Conservation (phyloP, 257 asterid species). For the Nicotiana tomentosiformis region DNA sequence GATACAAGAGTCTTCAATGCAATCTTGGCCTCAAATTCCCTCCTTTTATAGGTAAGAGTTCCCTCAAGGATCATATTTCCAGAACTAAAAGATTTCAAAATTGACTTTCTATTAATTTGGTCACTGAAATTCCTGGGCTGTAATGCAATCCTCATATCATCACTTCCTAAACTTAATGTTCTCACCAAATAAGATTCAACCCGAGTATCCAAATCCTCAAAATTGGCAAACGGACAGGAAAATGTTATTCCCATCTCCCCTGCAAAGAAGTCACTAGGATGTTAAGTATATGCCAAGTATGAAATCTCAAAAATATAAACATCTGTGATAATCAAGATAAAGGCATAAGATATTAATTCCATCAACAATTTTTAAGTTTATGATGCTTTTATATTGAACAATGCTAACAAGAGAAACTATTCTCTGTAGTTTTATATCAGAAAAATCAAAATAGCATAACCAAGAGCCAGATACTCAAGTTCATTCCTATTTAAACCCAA, state of each 20-base stretch:
- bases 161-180: conserved; percentile 33
- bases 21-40: conserved; percentile 42
- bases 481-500: background rate
- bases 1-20: conserved; percentile 24
- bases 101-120: conserved; percentile 22
- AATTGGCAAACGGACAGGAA: conserved; percentile 29
- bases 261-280: conserved; percentile 10
- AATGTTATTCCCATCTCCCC: conserved; percentile 58
- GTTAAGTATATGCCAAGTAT: background rate
- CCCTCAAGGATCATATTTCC: conserved; percentile 46
- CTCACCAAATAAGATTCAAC: conserved; percentile 34
- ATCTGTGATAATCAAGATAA: background rate
- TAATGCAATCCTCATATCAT: conserved; percentile 19
- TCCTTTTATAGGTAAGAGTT: conserved; percentile 41
- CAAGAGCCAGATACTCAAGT: background rate
- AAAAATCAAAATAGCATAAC: background rate
- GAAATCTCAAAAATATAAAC: background rate
- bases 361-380: background rate
- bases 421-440: background rate
- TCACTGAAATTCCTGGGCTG: conserved; percentile 33
- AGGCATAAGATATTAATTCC: background rate
- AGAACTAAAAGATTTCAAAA: conserved; percentile 37
- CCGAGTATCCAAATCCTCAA: conserved; percentile 38
- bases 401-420: background rate
- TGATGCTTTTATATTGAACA: background rate